Conservation (phyloP, 2,329 filamentous ascomycete species). For the Hypoxylon sp. region DNA sequence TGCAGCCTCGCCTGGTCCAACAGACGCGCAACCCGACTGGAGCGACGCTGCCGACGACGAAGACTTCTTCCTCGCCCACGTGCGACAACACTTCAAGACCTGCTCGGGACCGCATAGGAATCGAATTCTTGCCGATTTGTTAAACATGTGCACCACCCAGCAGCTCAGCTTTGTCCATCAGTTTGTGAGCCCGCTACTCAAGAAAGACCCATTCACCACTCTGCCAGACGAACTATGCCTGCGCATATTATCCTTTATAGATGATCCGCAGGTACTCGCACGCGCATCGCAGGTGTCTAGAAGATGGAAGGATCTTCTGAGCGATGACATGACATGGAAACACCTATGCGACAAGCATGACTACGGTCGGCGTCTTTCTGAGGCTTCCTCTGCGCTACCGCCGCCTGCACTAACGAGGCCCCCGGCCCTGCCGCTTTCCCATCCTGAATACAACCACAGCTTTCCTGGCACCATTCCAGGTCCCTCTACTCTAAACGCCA, state of each 20-base stretch:
- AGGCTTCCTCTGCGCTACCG: conserved; percentile 56
- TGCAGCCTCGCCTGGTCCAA: conserved; percentile 73
- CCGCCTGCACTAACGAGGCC: conserved; percentile 50
- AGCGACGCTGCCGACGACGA: conserved; percentile 82
- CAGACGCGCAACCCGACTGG: conserved; percentile 75
- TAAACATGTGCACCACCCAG: conserved; percentile 95
- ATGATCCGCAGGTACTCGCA: conserved; percentile 93
- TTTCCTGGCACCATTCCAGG: conserved; percentile 59
- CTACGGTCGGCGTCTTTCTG: conserved; percentile 73
- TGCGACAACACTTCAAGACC: conserved; percentile 82
- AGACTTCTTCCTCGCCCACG: conserved; percentile 82
- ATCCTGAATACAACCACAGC: conserved; percentile 55
- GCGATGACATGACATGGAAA: conserved; percentile 98
- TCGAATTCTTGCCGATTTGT: conserved; percentile 83
- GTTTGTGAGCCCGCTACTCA: conserved; percentile 92
- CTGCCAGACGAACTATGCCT: conserved; percentile 94
- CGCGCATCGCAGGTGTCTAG: conserved; percentile 96
- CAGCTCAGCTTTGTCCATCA: conserved; percentile 96
- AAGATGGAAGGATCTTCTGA: conserved; percentile 91
- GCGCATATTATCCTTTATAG: conserved; percentile 92
- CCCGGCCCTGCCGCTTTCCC: conserved; percentile 50
- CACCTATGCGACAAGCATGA: conserved; percentile 96
- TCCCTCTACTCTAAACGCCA: conserved; percentile 50
- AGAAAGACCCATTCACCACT: conserved; percentile 94
- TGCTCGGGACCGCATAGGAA: conserved; percentile 82